These are phyloP conservation scores for Wallacemonas sp. DNA, from an alignment of 208 protist genomes.

Conservation along the genomic window DNA sequence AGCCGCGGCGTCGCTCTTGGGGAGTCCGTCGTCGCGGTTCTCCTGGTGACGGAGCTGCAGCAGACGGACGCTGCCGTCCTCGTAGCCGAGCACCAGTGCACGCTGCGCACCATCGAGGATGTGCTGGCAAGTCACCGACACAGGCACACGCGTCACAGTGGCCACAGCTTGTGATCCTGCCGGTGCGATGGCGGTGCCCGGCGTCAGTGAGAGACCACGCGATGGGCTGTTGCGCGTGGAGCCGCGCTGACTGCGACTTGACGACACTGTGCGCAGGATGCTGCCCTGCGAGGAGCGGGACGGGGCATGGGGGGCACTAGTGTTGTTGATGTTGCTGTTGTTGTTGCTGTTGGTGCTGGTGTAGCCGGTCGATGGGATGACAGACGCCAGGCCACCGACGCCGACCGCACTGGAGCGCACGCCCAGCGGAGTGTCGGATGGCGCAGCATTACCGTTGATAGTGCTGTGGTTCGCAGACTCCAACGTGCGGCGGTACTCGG, in stretches of 20 bases:
- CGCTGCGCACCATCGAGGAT: conserved; percentile 13
- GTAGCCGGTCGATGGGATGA: too few species aligned
- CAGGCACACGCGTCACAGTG: too few species aligned
- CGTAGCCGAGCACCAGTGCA: conserved; percentile 32
- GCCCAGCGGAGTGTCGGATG: background rate
- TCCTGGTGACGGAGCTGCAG: conserved; percentile 11
- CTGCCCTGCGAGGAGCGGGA: background rate
- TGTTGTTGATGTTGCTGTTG: too few species aligned
- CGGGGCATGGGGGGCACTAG: background rate
- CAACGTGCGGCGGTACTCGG: background rate
- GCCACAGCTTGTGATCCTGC: too few species aligned
- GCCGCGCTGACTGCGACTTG: background rate
- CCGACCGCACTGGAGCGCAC: background rate
- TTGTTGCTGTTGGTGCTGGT: too few species aligned
- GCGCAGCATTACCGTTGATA: too few species aligned
- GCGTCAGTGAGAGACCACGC: background rate
- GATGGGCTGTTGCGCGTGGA: background rate
- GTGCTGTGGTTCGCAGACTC: too few species aligned
- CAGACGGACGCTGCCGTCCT: conserved; percentile 36
- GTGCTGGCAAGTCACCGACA: conserved; percentile 16
- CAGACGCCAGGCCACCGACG: background rate
- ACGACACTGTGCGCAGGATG: background rate
- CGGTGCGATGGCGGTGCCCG: too few species aligned
- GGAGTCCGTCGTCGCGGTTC: conserved; percentile 7
- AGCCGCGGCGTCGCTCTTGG: background rate